Evolutionary conservation across 768 basidiomycete genomes (phyloP).

Genomic region (Pleurotus eryngii): DNA sequence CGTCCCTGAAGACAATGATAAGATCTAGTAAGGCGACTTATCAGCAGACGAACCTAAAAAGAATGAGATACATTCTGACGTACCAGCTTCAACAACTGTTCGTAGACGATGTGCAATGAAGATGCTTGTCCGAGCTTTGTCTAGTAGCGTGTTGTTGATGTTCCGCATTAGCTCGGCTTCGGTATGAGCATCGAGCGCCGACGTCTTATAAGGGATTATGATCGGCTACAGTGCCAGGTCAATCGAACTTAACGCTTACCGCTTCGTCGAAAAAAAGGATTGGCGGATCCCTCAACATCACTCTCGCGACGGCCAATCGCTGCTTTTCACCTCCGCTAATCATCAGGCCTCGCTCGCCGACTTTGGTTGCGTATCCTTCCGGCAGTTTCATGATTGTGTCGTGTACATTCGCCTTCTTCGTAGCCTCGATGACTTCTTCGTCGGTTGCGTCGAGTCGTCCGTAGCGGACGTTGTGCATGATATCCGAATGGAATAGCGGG

Average conservation of each 20-base stretch:
- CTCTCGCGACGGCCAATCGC: slow-evolving; percentile 88
- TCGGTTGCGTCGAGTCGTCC: slow-evolving; percentile 85
- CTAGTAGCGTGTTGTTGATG: slow-evolving; percentile 74
- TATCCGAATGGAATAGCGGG: slow-evolving; percentile 92
- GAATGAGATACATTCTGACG: slow-evolving; percentile 13
- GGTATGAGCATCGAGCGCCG: slow-evolving; percentile 92
- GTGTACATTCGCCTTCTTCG: slow-evolving; percentile 85
- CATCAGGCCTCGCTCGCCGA: slow-evolving; percentile 97
- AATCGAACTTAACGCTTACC: slow-evolving; percentile 41
- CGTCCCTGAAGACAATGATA: slow-evolving; percentile 93
- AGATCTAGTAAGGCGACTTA: slow-evolving; percentile 48
- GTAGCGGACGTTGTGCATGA: slow-evolving; percentile 94
- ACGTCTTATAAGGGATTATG: slow-evolving; percentile 57
- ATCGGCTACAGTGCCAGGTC: no score
- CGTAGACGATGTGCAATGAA: slow-evolving; percentile 95
- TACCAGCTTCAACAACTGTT: slow-evolving; percentile 88
- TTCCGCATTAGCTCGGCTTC: slow-evolving; percentile 95
- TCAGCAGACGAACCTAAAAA: no score
- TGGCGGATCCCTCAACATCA: slow-evolving; percentile 90
- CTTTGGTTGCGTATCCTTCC: slow-evolving; percentile 84
- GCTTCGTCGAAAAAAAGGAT: slow-evolving; percentile 99
- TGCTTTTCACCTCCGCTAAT: slow-evolving; percentile 99
- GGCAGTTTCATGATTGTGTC: slow-evolving; percentile 76
- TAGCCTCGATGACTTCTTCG: slow-evolving; percentile 83
- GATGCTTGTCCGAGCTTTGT: slow-evolving; percentile 84